Conservation (phyloP, 2,329 filamentous ascomycete genomes). For the Huntiella bhutanensis region DNA sequence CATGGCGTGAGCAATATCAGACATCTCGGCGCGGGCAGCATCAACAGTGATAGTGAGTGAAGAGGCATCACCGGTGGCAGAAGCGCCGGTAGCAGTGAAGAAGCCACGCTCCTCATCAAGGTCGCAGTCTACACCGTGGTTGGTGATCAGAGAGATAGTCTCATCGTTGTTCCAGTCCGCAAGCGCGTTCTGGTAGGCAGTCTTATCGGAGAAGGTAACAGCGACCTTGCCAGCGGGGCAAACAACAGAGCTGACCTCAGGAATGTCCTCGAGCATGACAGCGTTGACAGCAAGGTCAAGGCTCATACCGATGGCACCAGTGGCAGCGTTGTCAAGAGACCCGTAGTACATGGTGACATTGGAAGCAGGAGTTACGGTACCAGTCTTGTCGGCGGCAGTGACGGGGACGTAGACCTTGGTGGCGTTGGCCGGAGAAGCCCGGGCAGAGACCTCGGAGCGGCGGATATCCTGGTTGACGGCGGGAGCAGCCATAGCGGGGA, state of each 20-base stretch:
- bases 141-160: constrained; percentile 22
- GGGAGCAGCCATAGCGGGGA: neutral
- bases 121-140: constrained; percentile 23
- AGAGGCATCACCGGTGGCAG: constrained; percentile 11
- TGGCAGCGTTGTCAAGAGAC: constrained; percentile 11
- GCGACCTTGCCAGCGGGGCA: constrained; percentile 12
- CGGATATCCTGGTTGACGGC: neutral
- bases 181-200: constrained; percentile 12
- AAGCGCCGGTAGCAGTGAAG: constrained; percentile 18
- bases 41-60: constrained; percentile 16
- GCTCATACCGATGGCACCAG: constrained; percentile 14
- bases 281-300: constrained; percentile 13
- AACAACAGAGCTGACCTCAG: constrained; percentile 11
- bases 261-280: constrained; percentile 14
- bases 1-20: constrained; percentile 15
- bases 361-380: constrained; percentile 1
- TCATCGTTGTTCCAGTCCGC: constrained; percentile 11
- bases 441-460: neutral
- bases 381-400: constrained; percentile 12
- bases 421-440: neutral
- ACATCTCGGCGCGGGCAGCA: constrained; percentile 18
- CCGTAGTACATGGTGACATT: constrained; percentile 11
- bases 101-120: constrained; percentile 21
- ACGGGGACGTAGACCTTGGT: constrained; percentile 1
- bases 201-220: constrained; percentile 12